A percentile compares a stretch with the other conserved stretches of the same genome.
Evolutionary conservation across 1,284 basidiomycete species (phyloP).

Genomic region (Ganoderma leucocontextum): DNA sequence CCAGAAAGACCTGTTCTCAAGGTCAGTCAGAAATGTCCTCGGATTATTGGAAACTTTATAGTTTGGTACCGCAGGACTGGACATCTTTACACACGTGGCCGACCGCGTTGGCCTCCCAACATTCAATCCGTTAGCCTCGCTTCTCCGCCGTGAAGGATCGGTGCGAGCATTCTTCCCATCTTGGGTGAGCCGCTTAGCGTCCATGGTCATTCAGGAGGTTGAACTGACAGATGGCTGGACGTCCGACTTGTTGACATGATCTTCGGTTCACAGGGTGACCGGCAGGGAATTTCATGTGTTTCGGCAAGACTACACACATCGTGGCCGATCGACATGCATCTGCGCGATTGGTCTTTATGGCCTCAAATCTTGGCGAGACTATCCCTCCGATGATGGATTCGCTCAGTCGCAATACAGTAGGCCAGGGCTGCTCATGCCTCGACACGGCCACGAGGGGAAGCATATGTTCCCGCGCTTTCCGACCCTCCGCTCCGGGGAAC

Average conservation of each 20-base stretch:
- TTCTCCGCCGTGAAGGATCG: constrained; percentile 25
- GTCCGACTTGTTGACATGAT: neutral
- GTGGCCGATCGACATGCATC: neutral
- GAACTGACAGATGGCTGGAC: constrained; percentile 7
- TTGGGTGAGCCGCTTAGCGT: constrained; percentile 6
- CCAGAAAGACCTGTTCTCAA: constrained; percentile 24
- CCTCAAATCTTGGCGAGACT: constrained; percentile 7
- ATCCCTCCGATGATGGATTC: constrained; percentile 5
- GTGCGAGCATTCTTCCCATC: constrained; percentile 21
- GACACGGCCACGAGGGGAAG: constrained; percentile 7
- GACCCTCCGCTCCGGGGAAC: constrained; percentile 27
- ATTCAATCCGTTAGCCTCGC: constrained; percentile 24
- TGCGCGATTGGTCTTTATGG: constrained; percentile 6
- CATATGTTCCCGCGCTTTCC: constrained; percentile 21
- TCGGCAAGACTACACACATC: neutral
- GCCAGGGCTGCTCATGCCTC: constrained; percentile 3
- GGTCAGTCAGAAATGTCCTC: constrained; percentile 21
- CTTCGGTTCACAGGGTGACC: neutral
- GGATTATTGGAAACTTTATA: constrained; percentile 31
- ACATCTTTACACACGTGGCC: constrained; percentile 24
- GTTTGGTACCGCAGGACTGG: constrained; percentile 29
- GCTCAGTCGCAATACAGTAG: neutral
- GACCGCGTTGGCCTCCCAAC: constrained; percentile 5
- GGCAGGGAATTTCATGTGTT: neutral
- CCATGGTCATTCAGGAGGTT: constrained; percentile 1